Evolutionary conservation across 2,329 filamentous ascomycete genomes (phyloP), one percentile per base, ranked within the genome.

Genomic region (Nemania sp.): DNA sequence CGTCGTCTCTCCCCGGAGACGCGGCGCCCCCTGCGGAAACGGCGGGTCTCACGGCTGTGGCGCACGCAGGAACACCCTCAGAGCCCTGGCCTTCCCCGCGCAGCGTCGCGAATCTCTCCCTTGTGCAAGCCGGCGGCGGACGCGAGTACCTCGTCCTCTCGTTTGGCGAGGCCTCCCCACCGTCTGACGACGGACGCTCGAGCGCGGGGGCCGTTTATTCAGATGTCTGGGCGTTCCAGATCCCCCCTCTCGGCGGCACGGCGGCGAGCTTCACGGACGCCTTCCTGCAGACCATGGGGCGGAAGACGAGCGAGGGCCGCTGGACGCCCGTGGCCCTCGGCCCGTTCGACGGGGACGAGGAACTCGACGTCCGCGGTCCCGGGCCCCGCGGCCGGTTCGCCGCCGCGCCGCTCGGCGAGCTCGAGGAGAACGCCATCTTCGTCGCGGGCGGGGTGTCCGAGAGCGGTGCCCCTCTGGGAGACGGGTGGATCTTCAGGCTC

Each of bases 221-320:
- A 63, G 86, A 89, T 69, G 81, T 87, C 17, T 90, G 87, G 87
- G 79, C 81, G 15, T 89, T 87, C 74, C 83, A 87, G 73, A 79
- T 87, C 17, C 85, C 83, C 10, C 80, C 83, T 10, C 72, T 80
- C 48, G 80, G 81, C 58, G 80, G 82, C 78, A 83, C 81, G 13
- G 76, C 80, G 0, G 84, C 84, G 1, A 83, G 82, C 67, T 73
- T 87, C 61, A 80, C 81, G 32, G 78, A 86, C 59, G 82, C 84
- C n/a, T 76, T 86, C 54, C 75, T 79, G 72, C 79, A 81, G 62
- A 79, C 79, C 40, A 73, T 85, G 4, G 83, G 83, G 13, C 77
- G 78, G 54, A 79, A 79, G 68, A 83, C 80, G 10, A 82, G 80
- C 21, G 86, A 87, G 70, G 84, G 83, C n/a, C 78, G 76, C 65